Evolutionary conservation across 202 grass and related monocot species (phyloP).

Genomic region (Schoenoplectus triqueter): DNA sequence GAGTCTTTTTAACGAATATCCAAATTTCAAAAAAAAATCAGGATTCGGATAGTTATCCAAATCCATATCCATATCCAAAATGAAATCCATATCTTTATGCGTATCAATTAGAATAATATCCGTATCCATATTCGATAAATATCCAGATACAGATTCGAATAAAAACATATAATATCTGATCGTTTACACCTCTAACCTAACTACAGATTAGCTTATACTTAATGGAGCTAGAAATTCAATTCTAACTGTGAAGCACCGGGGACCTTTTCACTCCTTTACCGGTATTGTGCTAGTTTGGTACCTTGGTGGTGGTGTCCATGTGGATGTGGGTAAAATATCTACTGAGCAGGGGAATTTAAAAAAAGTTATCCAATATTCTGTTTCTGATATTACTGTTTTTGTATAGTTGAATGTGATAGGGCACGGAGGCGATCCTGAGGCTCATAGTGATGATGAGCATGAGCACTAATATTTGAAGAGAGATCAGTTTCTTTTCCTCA

Average conservation of each 20-base stretch:
- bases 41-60: too few relatives aligned
- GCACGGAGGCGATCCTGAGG: constrained; percentile 61
- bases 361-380: background rate
- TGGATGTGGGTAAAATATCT: background rate
- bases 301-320: constrained; percentile 4
- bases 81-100: too few relatives aligned
- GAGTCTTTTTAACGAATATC: too few relatives aligned
- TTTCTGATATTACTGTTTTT: constrained; percentile 17
- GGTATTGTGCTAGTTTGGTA: background rate
- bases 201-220: background rate
- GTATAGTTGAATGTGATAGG: constrained; percentile 69
- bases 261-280: background rate
- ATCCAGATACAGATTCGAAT: too few relatives aligned
- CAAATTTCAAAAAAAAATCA: too few relatives aligned
- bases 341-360: background rate
- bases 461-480: constrained; percentile 45
- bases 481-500: background rate
- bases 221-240: background rate
- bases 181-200: background rate
- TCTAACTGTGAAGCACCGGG: background rate
- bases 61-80: too few relatives aligned
- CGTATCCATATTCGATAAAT: too few relatives aligned
- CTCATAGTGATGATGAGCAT: constrained; percentile 55
- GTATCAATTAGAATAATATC: too few relatives aligned
- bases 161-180: too few relatives aligned